Evolutionary conservation across 1,284 basidiomycete genomes (phyloP).

Genomic region (Lentinula novae-zelandiae): DNA sequence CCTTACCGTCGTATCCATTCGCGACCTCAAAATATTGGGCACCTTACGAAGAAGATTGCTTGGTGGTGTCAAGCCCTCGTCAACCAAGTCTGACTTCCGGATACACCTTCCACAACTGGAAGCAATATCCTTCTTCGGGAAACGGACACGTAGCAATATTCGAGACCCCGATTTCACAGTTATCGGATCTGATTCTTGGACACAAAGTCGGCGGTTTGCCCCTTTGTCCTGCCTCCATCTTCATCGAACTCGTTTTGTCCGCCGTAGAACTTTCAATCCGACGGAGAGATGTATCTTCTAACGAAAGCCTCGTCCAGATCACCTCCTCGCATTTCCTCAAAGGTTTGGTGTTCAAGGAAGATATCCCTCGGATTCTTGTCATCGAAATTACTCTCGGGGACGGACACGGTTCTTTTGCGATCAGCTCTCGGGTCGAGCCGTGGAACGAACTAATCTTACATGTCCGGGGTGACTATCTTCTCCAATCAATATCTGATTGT

Average conservation of each 20-base stretch:
- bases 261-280: constrained; percentile 35
- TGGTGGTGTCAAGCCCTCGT: not conserved
- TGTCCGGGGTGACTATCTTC: constrained; percentile 44
- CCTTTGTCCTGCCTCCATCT: constrained; percentile 68
- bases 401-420: constrained; percentile 39
- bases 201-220: constrained; percentile 56
- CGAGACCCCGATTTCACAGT: constrained; percentile 43
- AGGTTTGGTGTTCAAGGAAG: constrained; percentile 47
- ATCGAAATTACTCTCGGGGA: constrained; percentile 37
- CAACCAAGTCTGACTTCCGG: constrained; percentile 17
- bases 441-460: constrained; percentile 36
- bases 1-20: constrained; percentile 64
- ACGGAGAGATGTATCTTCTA: constrained; percentile 25
- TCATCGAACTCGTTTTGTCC: constrained; percentile 52
- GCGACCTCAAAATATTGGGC: constrained; percentile 55
- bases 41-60: constrained; percentile 32
- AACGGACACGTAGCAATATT: constrained; percentile 45
- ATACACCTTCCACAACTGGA: constrained; percentile 40
- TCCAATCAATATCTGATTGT: constrained; percentile 28
- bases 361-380: constrained; percentile 30
- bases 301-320: constrained; percentile 35
- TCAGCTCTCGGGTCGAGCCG: constrained; percentile 36
- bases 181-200: constrained; percentile 48
- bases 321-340: constrained; percentile 44
- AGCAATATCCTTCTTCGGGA: constrained; percentile 36